Percentiles rank a stretch among this genome's conserved stretches.
Evolutionary conservation across 2,329 filamentous ascomycete species (phyloP).

Genomic region (Botryosphaeria dothidea): DNA sequence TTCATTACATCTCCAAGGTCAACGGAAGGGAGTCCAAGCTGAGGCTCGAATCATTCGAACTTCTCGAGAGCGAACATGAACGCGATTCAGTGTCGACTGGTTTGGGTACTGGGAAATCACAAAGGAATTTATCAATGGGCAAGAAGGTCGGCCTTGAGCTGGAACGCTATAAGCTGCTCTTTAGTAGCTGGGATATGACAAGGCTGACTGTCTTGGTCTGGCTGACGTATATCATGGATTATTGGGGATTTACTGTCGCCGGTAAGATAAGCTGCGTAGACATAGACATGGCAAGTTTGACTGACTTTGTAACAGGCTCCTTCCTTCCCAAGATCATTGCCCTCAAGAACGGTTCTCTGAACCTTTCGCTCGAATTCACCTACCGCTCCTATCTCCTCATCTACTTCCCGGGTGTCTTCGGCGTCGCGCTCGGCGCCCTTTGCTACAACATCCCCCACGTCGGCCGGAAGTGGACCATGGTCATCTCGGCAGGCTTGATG

Average conservation of each 20-base stretch:
- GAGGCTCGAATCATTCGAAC: conserved; percentile 38
- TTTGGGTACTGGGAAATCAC: conserved; percentile 33
- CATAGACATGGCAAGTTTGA: background rate
- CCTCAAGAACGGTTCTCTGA: conserved; percentile 50
- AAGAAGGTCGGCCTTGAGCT: conserved; percentile 44
- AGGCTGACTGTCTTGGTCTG: conserved; percentile 51
- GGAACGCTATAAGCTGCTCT: conserved; percentile 47
- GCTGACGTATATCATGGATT: conserved; percentile 55
- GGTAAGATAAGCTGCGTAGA: conserved; percentile 27
- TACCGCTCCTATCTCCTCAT: conserved; percentile 58
- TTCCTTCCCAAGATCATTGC: conserved; percentile 55
- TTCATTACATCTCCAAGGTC: conserved; percentile 46
- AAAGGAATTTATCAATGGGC: conserved; percentile 23
- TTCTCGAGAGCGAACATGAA: conserved; percentile 34
- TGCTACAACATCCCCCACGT: conserved; percentile 49
- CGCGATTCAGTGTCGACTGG: conserved; percentile 22
- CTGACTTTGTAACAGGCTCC: conserved; percentile 33
- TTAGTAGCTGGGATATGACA: conserved; percentile 43
- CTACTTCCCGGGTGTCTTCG: conserved; percentile 54
- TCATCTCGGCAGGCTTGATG: conserved; percentile 46
- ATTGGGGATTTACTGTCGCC: conserved; percentile 52
- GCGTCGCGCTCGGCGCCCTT: conserved; percentile 50
- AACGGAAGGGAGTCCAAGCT: conserved; percentile 40
- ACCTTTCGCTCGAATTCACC: conserved; percentile 48
- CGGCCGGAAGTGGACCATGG: conserved; percentile 50